Conservation (phyloP, 139 green algal genomes). For the Asterochloris sp. region DNA sequence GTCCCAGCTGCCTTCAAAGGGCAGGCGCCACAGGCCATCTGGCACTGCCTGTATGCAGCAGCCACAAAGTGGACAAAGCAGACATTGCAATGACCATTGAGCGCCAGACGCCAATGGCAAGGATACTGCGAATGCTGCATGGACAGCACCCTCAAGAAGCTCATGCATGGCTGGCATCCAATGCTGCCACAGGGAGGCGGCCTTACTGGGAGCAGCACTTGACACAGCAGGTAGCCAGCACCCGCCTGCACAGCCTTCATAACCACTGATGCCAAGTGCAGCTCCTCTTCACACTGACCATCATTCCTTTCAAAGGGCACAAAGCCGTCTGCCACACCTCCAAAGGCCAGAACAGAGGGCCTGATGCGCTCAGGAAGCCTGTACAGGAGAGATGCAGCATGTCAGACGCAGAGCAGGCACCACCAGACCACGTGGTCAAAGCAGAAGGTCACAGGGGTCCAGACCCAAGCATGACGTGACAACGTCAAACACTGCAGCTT, state of each 20-base stretch:
- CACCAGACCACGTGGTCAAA: too few species aligned
- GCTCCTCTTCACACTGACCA: not conserved
- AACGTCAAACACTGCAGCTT: too few species aligned
- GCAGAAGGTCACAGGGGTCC: too few species aligned
- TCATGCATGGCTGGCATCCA: too few species aligned
- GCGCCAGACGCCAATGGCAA: not conserved
- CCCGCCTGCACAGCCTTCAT: constrained; percentile 42
- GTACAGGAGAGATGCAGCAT: not conserved
- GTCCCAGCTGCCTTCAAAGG: not conserved
- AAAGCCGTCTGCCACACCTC: constrained; percentile 62
- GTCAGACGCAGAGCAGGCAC: not conserved
- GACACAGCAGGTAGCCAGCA: not conserved
- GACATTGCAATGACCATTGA: not conserved
- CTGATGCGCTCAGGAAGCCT: constrained; percentile 47
- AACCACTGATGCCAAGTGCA: constrained; percentile 33
- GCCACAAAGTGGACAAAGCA: not conserved
- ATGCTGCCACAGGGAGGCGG: too few species aligned
- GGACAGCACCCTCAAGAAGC: too few species aligned
- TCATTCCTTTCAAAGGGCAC: constrained; percentile 38
- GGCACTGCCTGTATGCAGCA: too few species aligned
- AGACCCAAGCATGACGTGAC: too few species aligned
- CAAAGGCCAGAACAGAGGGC: constrained; percentile 51
- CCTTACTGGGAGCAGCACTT: not conserved
- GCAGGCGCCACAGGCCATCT: not conserved
- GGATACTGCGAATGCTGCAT: not conserved